These are phyloP conservation scores for Monilinia fructicola DNA, from an alignment of 2,329 filamentous ascomycete genomes.

Conservation along the genomic window DNA sequence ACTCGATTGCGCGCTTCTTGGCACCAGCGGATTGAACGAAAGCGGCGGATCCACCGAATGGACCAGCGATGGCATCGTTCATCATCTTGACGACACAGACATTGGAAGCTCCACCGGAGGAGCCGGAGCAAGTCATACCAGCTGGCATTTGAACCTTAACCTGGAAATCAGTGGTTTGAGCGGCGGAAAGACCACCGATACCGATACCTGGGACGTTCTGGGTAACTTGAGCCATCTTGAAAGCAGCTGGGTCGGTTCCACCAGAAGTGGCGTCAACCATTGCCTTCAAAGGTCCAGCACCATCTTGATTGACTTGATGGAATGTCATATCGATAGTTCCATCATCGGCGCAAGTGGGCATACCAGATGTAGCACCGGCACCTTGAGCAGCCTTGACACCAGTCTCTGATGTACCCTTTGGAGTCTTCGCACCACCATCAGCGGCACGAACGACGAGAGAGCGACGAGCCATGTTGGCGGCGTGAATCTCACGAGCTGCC, in stretches of 20 bases:
- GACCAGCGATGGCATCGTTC: conserved; percentile 61
- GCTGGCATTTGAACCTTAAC: conserved; percentile 64
- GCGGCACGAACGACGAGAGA: conserved; percentile 38
- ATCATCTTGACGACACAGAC: conserved; percentile 66
- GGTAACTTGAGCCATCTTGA: conserved; percentile 58
- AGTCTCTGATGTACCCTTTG: conserved; percentile 49
- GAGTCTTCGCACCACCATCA: conserved; percentile 49
- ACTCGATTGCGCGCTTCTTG: conserved; percentile 62
- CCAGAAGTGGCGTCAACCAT: conserved; percentile 62
- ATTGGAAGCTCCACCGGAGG: conserved; percentile 56
- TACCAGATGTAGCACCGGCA: conserved; percentile 49
- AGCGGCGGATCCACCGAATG: conserved; percentile 65
- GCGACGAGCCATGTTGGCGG: conserved; percentile 56
- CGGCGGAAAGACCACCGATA: conserved; percentile 53
- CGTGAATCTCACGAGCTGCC: conserved; percentile 72
- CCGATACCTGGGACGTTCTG: conserved; percentile 58
- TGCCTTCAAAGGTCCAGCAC: conserved; percentile 62
- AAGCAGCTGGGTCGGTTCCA: conserved; percentile 59
- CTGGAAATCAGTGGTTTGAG: conserved; percentile 63
- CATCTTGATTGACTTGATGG: conserved; percentile 71
- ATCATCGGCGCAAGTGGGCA: conserved; percentile 61
- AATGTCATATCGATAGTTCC: conserved; percentile 63
- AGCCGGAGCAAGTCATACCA: conserved; percentile 65
- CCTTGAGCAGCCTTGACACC: conserved; percentile 56
- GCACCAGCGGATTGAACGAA: conserved; percentile 61